phyloP scores from a whole-genome alignment of 1,284 basidiomycete species.

The Sporisorium reilianum region DNA sequence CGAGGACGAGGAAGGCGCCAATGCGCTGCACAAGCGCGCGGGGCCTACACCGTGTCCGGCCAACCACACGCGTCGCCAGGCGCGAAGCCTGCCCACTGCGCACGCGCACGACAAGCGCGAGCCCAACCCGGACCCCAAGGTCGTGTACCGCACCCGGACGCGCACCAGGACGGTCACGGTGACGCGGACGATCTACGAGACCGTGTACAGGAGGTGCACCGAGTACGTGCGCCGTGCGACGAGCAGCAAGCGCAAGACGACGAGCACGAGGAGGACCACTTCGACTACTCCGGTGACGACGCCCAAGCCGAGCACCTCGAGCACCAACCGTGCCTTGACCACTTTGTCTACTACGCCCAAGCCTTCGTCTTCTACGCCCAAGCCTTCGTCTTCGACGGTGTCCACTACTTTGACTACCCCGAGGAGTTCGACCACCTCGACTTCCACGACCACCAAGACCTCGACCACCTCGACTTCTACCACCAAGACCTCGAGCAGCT shows the following conservation, averaged over 20 bases:
- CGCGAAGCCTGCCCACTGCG: conserved; percentile 20
- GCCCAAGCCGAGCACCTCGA: conserved; percentile 7
- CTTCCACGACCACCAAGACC: conserved; percentile 7
- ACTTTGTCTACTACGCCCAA: not conserved
- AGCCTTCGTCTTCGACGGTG: not conserved
- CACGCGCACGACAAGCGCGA: conserved; percentile 28
- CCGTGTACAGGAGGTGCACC: conserved; percentile 35
- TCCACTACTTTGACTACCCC: conserved; percentile 6
- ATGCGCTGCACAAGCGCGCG: conserved; percentile 26
- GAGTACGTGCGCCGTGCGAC: conserved; percentile 17
- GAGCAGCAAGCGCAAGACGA: conserved; percentile 7
- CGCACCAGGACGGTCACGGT: conserved; percentile 20
- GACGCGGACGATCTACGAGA: conserved; percentile 44
- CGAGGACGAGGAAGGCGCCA: not conserved
- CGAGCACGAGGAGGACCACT: not conserved
- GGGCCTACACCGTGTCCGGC: conserved; percentile 43
- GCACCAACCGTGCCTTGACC: conserved; percentile 18
- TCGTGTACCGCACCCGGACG: conserved; percentile 15
- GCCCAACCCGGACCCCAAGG: conserved; percentile 7
- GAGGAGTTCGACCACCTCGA: not conserved
- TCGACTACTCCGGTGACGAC: not conserved
- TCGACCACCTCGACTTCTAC: conserved; percentile 8
- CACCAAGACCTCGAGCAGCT: not conserved
- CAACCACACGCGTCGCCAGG: conserved; percentile 22
- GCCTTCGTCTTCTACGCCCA: not conserved